Evolutionary conservation across 805 yeast species (phyloP).

Genomic region (Millerozyma acaciae): DNA sequence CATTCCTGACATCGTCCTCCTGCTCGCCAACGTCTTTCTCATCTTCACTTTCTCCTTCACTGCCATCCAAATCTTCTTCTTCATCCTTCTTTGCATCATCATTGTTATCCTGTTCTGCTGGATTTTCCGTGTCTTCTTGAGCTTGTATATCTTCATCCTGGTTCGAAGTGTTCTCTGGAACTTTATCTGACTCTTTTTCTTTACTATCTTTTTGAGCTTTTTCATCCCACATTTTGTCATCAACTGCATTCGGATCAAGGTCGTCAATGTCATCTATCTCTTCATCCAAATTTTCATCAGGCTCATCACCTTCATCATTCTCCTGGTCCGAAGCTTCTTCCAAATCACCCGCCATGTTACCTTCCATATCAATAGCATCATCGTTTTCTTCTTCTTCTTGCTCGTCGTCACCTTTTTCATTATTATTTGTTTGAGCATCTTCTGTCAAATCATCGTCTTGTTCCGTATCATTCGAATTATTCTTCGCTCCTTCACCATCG

Average conservation of each 20-base stretch:
- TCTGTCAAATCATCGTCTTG: slow-evolving; percentile 84
- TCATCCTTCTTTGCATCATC: slow-evolving; percentile 32
- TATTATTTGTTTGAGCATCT: slow-evolving; percentile 70
- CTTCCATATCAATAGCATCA: slow-evolving; percentile 91
- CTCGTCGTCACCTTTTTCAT: slow-evolving; percentile 56
- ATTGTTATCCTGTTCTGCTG: slow-evolving; percentile 23
- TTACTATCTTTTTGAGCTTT: slow-evolving; percentile 72
- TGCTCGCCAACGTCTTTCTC: slow-evolving; percentile 80
- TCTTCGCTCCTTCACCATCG: slow-evolving; percentile 84
- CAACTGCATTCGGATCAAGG: slow-evolving; percentile 89
- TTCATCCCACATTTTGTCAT: slow-evolving; percentile 98
- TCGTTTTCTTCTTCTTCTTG: slow-evolving; percentile 68
- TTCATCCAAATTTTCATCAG: slow-evolving; percentile 73
- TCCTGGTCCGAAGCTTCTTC: slow-evolving; percentile 76
- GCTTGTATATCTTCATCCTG: slow-evolving; percentile 51
- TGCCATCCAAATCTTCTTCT: slow-evolving; percentile 36
- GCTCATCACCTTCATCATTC: slow-evolving; percentile 43
- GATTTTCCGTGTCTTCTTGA: slow-evolving; percentile 40
- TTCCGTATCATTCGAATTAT: slow-evolving; percentile 78
- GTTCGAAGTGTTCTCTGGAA: slow-evolving; percentile 52
- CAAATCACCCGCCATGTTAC: slow-evolving; percentile 93
- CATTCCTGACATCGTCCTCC: slow-evolving; percentile 70
- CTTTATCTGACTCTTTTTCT: slow-evolving; percentile 76
- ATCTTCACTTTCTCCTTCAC: slow-evolving; percentile 47
- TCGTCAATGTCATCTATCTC: slow-evolving; percentile 87